These are phyloP conservation scores for Lentinula aciculospora DNA, from an alignment of 768 basidiomycete species.

Conservation along the genomic window DNA sequence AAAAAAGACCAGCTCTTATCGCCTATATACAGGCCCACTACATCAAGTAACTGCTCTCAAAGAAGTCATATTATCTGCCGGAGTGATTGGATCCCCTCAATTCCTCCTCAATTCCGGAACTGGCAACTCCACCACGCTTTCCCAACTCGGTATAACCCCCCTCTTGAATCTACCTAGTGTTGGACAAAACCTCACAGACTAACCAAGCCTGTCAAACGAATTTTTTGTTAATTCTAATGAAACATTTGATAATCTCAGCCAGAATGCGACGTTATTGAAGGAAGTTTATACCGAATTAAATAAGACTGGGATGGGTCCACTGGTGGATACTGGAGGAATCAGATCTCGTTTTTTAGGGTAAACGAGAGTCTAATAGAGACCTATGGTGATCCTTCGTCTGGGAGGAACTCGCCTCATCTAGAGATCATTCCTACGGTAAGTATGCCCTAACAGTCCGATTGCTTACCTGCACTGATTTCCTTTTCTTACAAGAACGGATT, in stretches of 20 bases:
- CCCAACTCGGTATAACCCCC: slow-evolving; percentile 10
- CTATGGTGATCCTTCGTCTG: slow-evolving; percentile 17
- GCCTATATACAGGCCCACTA: not conserved
- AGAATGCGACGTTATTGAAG: slow-evolving; percentile 9
- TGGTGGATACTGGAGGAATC: slow-evolving; percentile 16
- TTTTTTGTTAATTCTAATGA: slow-evolving; percentile 14
- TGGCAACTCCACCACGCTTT: slow-evolving; percentile 6
- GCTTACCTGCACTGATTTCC: not conserved
- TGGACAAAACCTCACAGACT: slow-evolving; percentile 16
- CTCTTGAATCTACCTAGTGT: slow-evolving; percentile 16
- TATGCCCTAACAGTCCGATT: not conserved
- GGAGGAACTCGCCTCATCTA: slow-evolving; percentile 14
- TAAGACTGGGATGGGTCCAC: slow-evolving; percentile 15
- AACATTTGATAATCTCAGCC: slow-evolving; percentile 11
- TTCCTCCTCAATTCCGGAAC: slow-evolving; percentile 15
- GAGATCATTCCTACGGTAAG: slow-evolving; percentile 17
- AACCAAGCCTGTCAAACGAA: slow-evolving; percentile 7
- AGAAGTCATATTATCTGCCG: slow-evolving; percentile 21
- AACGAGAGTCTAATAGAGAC: slow-evolving; percentile 13
- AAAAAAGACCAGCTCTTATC: not conserved
- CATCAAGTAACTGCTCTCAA: slow-evolving; percentile 10
- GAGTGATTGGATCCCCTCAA: slow-evolving; percentile 20
- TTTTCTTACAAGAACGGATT: slow-evolving; percentile 3
- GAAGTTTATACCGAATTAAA: slow-evolving; percentile 11
- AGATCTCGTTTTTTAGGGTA: slow-evolving; percentile 19